Evolutionary conservation across 148 eudicot species (phyloP), one percentile per base, ranked within the genome.

Genomic region (Vaccinium corymbosum): DNA sequence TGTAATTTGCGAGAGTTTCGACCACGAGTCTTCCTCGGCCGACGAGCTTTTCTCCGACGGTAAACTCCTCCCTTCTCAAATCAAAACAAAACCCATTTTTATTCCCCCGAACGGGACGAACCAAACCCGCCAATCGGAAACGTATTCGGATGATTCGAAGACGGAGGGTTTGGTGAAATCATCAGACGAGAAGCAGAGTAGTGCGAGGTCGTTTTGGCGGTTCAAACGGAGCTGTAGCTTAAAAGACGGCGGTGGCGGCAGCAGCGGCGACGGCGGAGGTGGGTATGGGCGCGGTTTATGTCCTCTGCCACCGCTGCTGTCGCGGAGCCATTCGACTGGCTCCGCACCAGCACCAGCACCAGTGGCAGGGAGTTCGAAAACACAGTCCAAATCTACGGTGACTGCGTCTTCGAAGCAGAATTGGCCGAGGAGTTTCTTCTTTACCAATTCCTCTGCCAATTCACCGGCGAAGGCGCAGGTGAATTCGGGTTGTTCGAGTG

Each of bases 1-100:
- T 1, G 5, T 92, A 74, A 86, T 88, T 1, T 88, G 86, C 46
- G 81, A 89, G 12, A 89, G 87, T 72, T 64, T 62, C 71, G 91
- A 91, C 62, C 91, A 89, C 4, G 86, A 92, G 22, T 84, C 94
- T 0, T 87, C 92, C 38, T 91, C 93, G 14, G 99, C 99, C 50
- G 98, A 94, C 62, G 99, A 96, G 83, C 90, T 96, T 10, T 96
- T 96, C 86, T 91, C 86, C 32, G 87, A 91, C 61, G 99, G 99
- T 0, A 88, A 92, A 12, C 88, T 96, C 42, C 92, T 93, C 9
- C 94, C 98, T 0, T 82, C 90, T 1, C 87, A 92, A 81, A 86
- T 92, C 86, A 92, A 89, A 85, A 89, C 74, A 82, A 87, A 76
- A 49, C 71, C 71, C 32, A 10, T 22, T 20, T 50, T 73, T 1